These are phyloP conservation scores for Fusarium sacchari DNA, from an alignment of 2,329 filamentous ascomycete genomes.

Conservation along the genomic window DNA sequence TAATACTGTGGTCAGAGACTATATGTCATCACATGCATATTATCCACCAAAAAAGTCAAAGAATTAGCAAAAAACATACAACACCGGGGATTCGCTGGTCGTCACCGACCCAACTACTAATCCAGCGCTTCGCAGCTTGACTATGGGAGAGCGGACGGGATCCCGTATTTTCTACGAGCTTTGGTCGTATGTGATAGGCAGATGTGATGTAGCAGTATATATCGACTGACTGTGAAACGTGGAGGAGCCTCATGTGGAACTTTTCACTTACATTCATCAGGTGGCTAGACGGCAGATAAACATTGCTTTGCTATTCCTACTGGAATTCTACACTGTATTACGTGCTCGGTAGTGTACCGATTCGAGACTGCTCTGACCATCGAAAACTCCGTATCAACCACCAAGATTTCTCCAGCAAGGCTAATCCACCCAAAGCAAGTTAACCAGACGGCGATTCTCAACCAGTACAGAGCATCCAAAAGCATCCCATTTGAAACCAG, in stretches of 20 bases:
- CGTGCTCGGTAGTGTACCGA: background rate
- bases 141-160: background rate
- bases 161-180: background rate
- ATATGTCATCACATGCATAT: background rate
- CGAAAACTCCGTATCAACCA: background rate
- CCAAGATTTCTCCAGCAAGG: background rate
- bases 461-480: background rate
- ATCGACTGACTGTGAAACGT: fast-evolving
- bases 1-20: background rate
- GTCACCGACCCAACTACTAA: background rate
- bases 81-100: background rate
- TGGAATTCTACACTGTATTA: background rate
- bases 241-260: background rate
- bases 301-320: background rate
- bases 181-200: background rate
- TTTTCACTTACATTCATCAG: background rate
- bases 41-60: background rate
- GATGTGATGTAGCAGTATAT: fast-evolving
- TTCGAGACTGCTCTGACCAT: background rate
- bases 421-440: background rate
- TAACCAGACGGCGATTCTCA: background rate
- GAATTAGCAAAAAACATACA: background rate
- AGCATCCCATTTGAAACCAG: background rate
- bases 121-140: background rate
- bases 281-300: background rate